Conservation (phyloP, 331 rosid genomes). For the Saraca asoca region DNA sequence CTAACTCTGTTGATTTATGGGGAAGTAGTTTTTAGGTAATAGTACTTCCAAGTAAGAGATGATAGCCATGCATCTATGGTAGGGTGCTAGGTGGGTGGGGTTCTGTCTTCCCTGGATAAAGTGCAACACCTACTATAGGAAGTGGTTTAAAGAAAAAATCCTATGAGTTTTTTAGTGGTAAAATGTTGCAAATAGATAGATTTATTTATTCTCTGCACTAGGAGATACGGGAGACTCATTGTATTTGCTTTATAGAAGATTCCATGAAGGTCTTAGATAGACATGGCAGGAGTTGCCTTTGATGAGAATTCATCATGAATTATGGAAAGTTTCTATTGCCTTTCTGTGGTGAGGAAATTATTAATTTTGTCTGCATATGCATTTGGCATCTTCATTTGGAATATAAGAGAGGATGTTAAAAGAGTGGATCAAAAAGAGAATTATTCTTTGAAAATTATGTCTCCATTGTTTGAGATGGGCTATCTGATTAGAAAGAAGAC, state of each 20-base stretch:
- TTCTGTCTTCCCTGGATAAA: neutral
- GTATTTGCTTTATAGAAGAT: neutral
- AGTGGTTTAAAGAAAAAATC: neutral
- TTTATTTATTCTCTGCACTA: neutral
- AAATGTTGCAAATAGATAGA: constrained; percentile 2
- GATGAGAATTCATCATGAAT: constrained; percentile 1
- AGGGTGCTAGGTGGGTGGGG: constrained; percentile 1
- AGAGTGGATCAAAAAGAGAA: no score
- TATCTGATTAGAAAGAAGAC: no score
- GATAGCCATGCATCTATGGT: neutral
- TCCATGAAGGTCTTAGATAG: neutral
- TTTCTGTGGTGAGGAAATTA: neutral
- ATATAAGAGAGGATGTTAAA: no score
- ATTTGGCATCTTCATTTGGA: neutral
- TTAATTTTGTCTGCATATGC: neutral
- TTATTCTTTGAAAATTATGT: no score
- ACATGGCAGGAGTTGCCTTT: neutral
- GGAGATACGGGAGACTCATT: neutral
- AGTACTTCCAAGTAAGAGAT: neutral
- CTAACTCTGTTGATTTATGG: neutral
- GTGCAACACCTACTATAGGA: neutral
- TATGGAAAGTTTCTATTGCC: no score
- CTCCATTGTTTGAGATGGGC: no score
- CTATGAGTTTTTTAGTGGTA: constrained; percentile 7
- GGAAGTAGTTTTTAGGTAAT: neutral